Conservation (phyloP, 768 basidiomycete genomes). For the Strobilomyces confusus region DNA sequence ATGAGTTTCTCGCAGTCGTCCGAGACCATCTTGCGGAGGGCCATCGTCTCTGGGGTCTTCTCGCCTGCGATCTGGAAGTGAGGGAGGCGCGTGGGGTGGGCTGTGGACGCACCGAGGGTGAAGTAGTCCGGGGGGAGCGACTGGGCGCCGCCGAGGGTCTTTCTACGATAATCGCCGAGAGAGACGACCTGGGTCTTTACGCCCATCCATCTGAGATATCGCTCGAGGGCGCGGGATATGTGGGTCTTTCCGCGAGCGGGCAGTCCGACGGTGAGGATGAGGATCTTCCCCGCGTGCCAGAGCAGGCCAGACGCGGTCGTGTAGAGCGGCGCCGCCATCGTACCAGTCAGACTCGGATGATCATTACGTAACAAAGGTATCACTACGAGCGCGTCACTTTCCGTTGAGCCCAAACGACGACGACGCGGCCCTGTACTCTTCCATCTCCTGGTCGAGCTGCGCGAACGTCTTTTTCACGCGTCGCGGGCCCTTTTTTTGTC, state of each 20-base stretch:
- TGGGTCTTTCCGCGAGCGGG: conserved; percentile 97
- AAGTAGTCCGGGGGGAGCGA: conserved; percentile 93
- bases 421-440: conserved; percentile 59
- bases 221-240: conserved; percentile 89
- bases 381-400: conserved; percentile 1
- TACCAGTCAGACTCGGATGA: not conserved
- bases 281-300: conserved; percentile 92
- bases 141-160: conserved; percentile 83
- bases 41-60: conserved; percentile 77
- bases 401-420: conserved; percentile 9
- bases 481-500: conserved; percentile 70
- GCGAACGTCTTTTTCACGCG: conserved; percentile 64
- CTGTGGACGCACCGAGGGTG: conserved; percentile 55
- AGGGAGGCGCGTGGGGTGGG: not conserved
- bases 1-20: conserved; percentile 87
- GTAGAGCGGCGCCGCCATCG: conserved; percentile 90
- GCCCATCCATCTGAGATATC: conserved; percentile 98
- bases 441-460: conserved; percentile 78
- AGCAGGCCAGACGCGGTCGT: conserved; percentile 85
- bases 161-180: conserved; percentile 90
- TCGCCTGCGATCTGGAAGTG: conserved; percentile 48
- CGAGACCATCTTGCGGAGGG: conserved; percentile 67
- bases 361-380: conserved; percentile 18
- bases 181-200: conserved; percentile 95
- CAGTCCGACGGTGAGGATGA: conserved; percentile 88